Percentiles rank a stretch among this genome's conserved stretches.
These are phyloP conservation scores for Isoetes taiwanensis DNA, from an alignment of 75 land plant genomes.

Conservation along the genomic window DNA sequence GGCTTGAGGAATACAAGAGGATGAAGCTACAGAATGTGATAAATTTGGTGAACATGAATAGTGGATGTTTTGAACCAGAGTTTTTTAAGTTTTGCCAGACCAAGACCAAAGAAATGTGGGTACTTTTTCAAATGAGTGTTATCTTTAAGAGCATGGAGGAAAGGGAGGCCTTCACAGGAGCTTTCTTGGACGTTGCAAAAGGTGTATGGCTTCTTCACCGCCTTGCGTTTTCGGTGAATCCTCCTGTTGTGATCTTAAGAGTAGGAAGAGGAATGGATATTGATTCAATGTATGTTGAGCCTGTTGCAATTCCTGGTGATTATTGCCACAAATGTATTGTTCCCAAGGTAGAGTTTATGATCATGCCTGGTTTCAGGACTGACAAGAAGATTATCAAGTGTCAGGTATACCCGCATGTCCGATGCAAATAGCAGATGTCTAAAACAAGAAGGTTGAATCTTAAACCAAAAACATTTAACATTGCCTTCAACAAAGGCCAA, in stretches of 20 bases:
- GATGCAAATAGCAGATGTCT: too few relatives aligned
- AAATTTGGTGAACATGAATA: conserved; percentile 14
- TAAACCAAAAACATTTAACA: too few relatives aligned
- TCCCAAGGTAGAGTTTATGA: conserved; percentile 26
- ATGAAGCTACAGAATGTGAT: conserved; percentile 14
- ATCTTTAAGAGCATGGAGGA: conserved; percentile 19
- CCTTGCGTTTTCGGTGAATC: conserved; percentile 25
- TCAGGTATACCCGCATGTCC: conserved; percentile 25
- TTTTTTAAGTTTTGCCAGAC: conserved; percentile 21
- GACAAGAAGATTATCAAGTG: conserved; percentile 24
- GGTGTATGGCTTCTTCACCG: conserved; percentile 30
- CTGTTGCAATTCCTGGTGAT: conserved; percentile 4
- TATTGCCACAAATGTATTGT: conserved; percentile 11
- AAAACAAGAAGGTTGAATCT: too few relatives aligned
- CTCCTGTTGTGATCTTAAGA: conserved; percentile 11
- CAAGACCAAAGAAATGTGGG: conserved; percentile 29
- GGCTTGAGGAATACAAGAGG: conserved; percentile 22
- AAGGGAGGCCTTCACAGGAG: conserved; percentile 17
- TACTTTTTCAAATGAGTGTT: conserved; percentile 18
- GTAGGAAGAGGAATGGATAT: conserved; percentile 24
- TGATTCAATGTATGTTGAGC: conserved; percentile 16
- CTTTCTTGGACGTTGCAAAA: conserved; percentile 33
- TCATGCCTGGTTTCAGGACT: conserved; percentile 23
- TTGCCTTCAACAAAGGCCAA: too few relatives aligned
- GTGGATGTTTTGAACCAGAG: conserved; percentile 11